A percentile compares a stretch with the other conserved stretches of the same genome.
Evolutionary conservation across 768 basidiomycete species (phyloP).

Genomic region (Kwoniella dendrophila): DNA sequence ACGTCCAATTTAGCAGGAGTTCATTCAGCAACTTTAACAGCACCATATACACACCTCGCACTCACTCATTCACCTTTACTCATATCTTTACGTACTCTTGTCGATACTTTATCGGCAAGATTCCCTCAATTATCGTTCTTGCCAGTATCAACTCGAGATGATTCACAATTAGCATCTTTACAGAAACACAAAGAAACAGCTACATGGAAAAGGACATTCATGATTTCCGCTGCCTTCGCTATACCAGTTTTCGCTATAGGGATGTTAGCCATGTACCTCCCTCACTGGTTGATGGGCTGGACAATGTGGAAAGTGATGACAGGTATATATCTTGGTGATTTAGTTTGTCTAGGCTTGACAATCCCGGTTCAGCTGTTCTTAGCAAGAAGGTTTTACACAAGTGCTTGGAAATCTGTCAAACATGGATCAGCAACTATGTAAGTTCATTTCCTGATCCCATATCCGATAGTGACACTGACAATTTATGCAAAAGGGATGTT

Average conservation of each 20-base stretch:
- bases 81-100: constrained; percentile 51
- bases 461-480: constrained; percentile 7
- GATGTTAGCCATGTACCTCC: constrained; percentile 72
- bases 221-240: constrained; percentile 74
- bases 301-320: constrained; percentile 59
- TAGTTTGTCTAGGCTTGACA: constrained; percentile 73
- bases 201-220: constrained; percentile 74
- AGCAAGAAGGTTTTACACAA: constrained; percentile 80
- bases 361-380: constrained; percentile 93
- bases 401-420: constrained; percentile 85
- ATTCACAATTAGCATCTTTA: constrained; percentile 54
- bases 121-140: constrained; percentile 53
- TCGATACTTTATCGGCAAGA: constrained; percentile 47
- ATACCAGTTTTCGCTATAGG: constrained; percentile 89
- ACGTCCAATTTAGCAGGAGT: constrained; percentile 44
- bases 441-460: no score
- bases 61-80: constrained; percentile 53
- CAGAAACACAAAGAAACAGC: constrained; percentile 55
- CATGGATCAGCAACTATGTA: constrained; percentile 89
- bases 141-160: constrained; percentile 46
- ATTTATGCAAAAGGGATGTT: constrained; percentile 65
- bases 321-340: constrained; percentile 78
- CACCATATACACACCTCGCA: constrained; percentile 43
- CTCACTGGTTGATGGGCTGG: constrained; percentile 55
- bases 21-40: constrained; percentile 36